These are phyloP conservation scores for Kwoniella mangroviensis DNA, from an alignment of 768 basidiomycete species.

Conservation along the genomic window DNA sequence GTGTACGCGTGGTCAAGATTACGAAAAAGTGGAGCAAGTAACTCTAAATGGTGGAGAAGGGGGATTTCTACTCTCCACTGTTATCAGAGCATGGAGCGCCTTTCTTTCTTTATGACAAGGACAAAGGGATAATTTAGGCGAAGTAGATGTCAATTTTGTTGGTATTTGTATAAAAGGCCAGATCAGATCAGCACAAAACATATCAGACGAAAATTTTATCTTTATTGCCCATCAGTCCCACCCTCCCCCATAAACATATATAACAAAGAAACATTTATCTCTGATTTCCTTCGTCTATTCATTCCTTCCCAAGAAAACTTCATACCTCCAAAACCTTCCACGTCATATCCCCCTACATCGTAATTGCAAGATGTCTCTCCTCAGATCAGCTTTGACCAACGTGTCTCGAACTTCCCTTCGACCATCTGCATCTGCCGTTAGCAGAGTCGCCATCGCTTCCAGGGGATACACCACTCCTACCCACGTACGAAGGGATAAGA, in stretches of 20 bases:
- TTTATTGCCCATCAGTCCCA: neutral
- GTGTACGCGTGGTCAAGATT: too few species aligned
- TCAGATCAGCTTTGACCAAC: conserved; percentile 18
- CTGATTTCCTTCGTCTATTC: neutral
- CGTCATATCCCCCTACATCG: neutral
- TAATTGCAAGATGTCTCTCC: conserved; percentile 18
- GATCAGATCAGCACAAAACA: neutral
- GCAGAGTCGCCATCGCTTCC: conserved; percentile 3
- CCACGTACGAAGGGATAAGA: conserved; percentile 18
- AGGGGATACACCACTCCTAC: conserved; percentile 15
- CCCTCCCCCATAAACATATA: too few species aligned
- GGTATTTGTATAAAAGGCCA: neutral
- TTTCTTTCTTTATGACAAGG: too few species aligned
- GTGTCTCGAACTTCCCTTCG: neutral
- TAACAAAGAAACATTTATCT: neutral
- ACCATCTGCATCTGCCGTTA: neutral
- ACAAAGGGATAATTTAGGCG: too few species aligned
- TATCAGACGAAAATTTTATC: neutral
- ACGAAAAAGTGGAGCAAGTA: too few species aligned
- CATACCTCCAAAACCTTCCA: neutral
- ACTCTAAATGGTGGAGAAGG: too few species aligned
- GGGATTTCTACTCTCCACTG: too few species aligned
- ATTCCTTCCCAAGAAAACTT: neutral
- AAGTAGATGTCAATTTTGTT: too few species aligned
- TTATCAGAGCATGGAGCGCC: too few species aligned